Conservation (phyloP, 2,329 filamentous ascomycete genomes). For the Microascus cirrosus region DNA sequence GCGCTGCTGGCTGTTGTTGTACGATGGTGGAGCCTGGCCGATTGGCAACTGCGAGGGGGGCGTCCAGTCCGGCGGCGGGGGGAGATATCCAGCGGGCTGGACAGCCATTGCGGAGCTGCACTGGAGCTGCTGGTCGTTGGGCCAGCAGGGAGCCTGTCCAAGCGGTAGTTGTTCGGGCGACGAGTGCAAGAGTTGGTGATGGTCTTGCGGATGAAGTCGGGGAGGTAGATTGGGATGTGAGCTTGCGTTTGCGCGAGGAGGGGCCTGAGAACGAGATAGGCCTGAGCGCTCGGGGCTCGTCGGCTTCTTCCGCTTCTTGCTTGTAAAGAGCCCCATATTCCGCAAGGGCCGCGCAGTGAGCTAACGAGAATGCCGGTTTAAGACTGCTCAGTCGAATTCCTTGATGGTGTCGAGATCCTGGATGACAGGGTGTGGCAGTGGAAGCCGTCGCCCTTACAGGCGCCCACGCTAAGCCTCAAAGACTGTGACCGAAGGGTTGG, state of each 20-base stretch:
- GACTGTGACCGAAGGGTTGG: not conserved
- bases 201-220: constrained; percentile 3
- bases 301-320: constrained; percentile 12
- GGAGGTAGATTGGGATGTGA: constrained; percentile 1
- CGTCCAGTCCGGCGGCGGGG: constrained; percentile 12
- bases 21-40: not conserved
- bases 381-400: not conserved
- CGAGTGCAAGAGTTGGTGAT: constrained; percentile 4
- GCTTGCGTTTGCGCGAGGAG: not conserved
- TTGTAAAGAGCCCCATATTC: constrained; percentile 1
- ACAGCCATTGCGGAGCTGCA: constrained; percentile 10
- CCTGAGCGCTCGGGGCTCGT: constrained; percentile 12
- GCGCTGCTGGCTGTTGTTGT: constrained; percentile 2
- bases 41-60: constrained; percentile 6
- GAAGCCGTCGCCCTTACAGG: not conserved
- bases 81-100: constrained; percentile 12
- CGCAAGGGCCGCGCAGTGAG: not conserved
- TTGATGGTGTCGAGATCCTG: not conserved
- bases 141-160: constrained; percentile 5
- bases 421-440: not conserved
- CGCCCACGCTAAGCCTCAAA: not conserved
- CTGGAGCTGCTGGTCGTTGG: constrained; percentile 8
- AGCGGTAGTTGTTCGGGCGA: not conserved
- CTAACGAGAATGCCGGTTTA: not conserved
- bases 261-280: constrained; percentile 5